Percentiles rank a stretch among this genome's conserved stretches.
phyloP scores from a whole-genome alignment of 2,329 filamentous ascomycete genomes.

The Blumeria hordei region DNA sequence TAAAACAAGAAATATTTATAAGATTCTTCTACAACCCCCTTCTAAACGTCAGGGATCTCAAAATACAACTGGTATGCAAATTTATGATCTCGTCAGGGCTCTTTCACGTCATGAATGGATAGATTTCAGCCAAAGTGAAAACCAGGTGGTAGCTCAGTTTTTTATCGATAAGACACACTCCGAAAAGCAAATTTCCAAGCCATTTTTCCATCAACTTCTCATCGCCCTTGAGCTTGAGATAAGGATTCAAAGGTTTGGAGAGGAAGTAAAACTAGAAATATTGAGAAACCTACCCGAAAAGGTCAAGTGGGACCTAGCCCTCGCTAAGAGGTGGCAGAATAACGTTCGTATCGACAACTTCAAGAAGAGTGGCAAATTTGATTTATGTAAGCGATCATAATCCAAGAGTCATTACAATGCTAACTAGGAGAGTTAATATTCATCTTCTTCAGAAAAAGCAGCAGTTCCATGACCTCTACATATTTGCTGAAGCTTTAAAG shows the following conservation, averaged over 20 bases:
- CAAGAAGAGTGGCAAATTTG: constrained; percentile 23
- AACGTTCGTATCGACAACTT: constrained; percentile 42
- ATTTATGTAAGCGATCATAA: constrained; percentile 21
- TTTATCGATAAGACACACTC: constrained; percentile 35
- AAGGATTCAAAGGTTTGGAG: constrained; percentile 42
- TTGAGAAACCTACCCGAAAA: constrained; percentile 40
- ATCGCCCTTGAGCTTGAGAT: constrained; percentile 48
- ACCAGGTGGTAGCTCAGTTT: constrained; percentile 51
- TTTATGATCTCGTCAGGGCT: constrained; percentile 45
- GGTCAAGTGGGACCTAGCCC: constrained; percentile 47
- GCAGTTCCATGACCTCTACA: constrained; percentile 42
- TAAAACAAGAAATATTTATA: constrained; percentile 41
- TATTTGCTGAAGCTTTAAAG: constrained; percentile 48
- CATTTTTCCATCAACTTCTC: constrained; percentile 56
- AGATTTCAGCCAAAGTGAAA: constrained; percentile 43
- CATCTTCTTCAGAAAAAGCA: constrained; percentile 39
- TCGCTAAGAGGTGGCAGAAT: constrained; percentile 50
- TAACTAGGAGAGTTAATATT: constrained; percentile 25
- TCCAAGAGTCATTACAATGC: neutral
- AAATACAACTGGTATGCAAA: constrained; percentile 42
- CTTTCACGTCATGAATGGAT: constrained; percentile 48
- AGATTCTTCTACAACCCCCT: constrained; percentile 40
- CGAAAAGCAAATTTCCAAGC: constrained; percentile 28
- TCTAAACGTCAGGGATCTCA: constrained; percentile 36
- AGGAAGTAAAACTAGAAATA: constrained; percentile 38